Conservation (phyloP, 805 yeast species). For the Priceomyces haplophilus region DNA sequence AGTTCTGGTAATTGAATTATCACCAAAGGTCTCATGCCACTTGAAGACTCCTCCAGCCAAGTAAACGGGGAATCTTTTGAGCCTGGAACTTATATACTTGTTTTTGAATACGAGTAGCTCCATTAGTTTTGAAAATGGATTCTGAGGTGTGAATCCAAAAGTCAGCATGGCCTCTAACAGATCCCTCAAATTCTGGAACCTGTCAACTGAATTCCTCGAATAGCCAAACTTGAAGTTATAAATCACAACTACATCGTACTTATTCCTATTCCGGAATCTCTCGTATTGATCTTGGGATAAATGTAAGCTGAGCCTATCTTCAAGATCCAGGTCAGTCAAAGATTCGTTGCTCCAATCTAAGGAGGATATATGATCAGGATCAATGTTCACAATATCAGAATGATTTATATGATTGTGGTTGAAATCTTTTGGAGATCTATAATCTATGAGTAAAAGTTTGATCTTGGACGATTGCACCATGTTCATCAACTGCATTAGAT, state of each 20-base stretch:
- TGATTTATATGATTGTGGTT: constrained; percentile 61
- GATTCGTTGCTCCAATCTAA: constrained; percentile 27
- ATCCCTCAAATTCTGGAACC: constrained; percentile 35
- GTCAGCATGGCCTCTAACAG: constrained; percentile 24
- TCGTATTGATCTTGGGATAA: constrained; percentile 55
- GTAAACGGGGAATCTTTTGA: constrained; percentile 30
- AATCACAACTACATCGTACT: constrained; percentile 62
- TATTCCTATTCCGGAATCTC: constrained; percentile 50
- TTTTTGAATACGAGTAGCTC: constrained; percentile 29
- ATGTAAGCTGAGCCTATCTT: constrained; percentile 52
- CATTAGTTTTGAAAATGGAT: constrained; percentile 54
- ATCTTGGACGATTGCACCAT: neutral
- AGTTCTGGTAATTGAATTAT: constrained; percentile 17
- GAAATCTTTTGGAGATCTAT: constrained; percentile 59
- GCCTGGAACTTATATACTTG: constrained; percentile 31
- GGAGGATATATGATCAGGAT: constrained; percentile 45
- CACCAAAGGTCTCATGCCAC: constrained; percentile 35
- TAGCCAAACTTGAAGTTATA: constrained; percentile 51
- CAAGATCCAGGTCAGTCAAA: constrained; percentile 63
- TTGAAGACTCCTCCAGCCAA: constrained; percentile 36
- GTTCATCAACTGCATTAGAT: constrained; percentile 14
- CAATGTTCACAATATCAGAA: constrained; percentile 64
- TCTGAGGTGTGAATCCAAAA: constrained; percentile 43
- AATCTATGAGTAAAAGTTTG: constrained; percentile 63
- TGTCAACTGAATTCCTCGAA: constrained; percentile 17